Evolutionary conservation across 441 rosid species (phyloP).

Genomic region (Flueggea neowawraea): DNA sequence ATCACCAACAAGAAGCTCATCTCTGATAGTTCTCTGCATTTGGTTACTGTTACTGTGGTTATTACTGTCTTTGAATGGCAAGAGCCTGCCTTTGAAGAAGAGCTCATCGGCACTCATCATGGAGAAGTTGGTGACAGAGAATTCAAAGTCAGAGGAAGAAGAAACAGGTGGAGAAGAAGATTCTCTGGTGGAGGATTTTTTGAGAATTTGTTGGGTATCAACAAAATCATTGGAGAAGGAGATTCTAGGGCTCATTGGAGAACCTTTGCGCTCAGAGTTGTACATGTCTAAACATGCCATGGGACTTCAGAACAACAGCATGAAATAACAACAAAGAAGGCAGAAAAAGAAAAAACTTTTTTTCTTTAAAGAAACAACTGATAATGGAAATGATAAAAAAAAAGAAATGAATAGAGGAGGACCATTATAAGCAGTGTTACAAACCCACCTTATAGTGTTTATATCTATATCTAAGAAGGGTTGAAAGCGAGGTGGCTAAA

Average conservation of each 20-base stretch:
- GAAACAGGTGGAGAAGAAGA: slow-evolving; percentile 22
- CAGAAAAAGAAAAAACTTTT: slow-evolving; percentile 17
- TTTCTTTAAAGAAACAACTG: slow-evolving; percentile 3
- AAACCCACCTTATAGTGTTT: slow-evolving; percentile 37
- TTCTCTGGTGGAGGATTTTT: slow-evolving; percentile 10
- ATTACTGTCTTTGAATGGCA: slow-evolving; percentile 65
- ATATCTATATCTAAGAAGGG: slow-evolving; percentile 45
- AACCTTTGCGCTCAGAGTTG: slow-evolving; percentile 58
- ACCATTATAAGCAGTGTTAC: slow-evolving; percentile 41
- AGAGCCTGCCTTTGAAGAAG: slow-evolving; percentile 78
- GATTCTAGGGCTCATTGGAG: slow-evolving; percentile 79
- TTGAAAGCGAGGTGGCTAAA: slow-evolving; percentile 10
- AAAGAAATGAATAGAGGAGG: too few species aligned
- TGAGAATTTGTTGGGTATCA: slow-evolving; percentile 51
- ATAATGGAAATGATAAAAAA: slow-evolving; percentile 14
- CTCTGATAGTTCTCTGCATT: slow-evolving; percentile 72
- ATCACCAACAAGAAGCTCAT: slow-evolving; percentile 74
- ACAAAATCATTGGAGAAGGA: slow-evolving; percentile 82
- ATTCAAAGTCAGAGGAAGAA: slow-evolving; percentile 76
- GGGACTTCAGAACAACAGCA: slow-evolving; percentile 32
- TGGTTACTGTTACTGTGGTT: slow-evolving; percentile 11
- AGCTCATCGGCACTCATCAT: slow-evolving; percentile 98
- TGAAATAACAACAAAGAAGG: slow-evolving; percentile 11
- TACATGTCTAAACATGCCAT: slow-evolving; percentile 89
- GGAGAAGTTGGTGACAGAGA: slow-evolving; percentile 68